phyloP scores from a whole-genome alignment of 2,329 filamentous ascomycete species.

The Didymella pinodella region DNA sequence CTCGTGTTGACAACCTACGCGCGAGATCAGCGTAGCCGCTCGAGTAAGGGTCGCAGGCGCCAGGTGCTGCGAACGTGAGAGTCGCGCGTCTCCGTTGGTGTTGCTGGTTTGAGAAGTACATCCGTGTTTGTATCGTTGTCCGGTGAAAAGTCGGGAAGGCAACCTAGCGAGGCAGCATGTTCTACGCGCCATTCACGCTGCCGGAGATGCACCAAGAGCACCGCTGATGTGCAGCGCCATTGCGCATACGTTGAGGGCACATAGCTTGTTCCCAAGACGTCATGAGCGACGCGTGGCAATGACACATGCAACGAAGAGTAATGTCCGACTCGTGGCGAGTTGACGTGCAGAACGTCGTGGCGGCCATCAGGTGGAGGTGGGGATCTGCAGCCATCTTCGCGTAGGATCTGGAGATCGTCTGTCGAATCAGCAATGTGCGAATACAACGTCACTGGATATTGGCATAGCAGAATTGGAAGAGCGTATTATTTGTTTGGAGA shows the following conservation, averaged over 20 bases:
- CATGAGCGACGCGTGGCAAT: constrained; percentile 31
- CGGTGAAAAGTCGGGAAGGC: not conserved
- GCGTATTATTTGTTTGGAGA: constrained; percentile 33
- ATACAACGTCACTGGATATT: not conserved
- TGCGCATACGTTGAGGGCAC: constrained; percentile 7
- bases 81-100: constrained; percentile 7
- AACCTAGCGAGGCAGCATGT: not conserved
- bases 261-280: constrained; percentile 15
- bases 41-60: constrained; percentile 5
- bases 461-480: constrained; percentile 6
- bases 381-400: constrained; percentile 10
- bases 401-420: constrained; percentile 5
- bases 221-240: constrained; percentile 11
- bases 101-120: constrained; percentile 1
- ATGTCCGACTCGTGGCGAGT: constrained; percentile 12
- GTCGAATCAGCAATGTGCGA: not conserved
- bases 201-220: not conserved
- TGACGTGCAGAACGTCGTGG: constrained; percentile 4
- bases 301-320: constrained; percentile 19
- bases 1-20: constrained; percentile 1
- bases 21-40: constrained; percentile 8
- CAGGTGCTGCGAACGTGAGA: constrained; percentile 2
- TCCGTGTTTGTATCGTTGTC: constrained; percentile 2
- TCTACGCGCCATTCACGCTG: constrained; percentile 3
- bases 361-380: constrained; percentile 2